phyloP scores from a whole-genome alignment of 2,329 filamentous ascomycete species.

The Pseudogymnoascus sp. region DNA sequence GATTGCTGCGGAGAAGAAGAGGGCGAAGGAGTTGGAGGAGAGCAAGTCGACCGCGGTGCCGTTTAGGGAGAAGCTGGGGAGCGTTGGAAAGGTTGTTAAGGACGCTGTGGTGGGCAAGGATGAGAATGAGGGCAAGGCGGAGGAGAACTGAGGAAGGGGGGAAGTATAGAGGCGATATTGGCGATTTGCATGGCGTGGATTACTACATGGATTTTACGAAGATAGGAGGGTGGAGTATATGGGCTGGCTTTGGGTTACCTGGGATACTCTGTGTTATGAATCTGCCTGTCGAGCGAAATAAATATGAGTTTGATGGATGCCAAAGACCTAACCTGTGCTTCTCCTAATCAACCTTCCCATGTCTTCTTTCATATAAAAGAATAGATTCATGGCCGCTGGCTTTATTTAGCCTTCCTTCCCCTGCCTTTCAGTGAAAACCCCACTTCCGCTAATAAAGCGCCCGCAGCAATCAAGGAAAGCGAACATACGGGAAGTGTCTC shows the following conservation, averaged over 20 bases:
- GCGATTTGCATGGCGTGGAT: background rate
- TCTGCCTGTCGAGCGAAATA: background rate
- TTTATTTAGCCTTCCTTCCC: background rate
- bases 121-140: background rate
- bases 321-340: background rate
- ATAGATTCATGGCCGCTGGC: background rate
- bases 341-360: background rate
- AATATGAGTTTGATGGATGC: constrained; percentile 1
- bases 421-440: background rate
- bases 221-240: background rate
- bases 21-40: constrained; percentile 7
- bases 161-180: background rate
- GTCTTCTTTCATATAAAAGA: background rate
- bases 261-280: constrained; percentile 7
- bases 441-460: background rate
- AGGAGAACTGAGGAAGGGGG: background rate
- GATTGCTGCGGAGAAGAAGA: constrained; percentile 25
- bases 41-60: background rate
- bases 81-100: background rate
- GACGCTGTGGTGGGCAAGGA: background rate
- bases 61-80: background rate
- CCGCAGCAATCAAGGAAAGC: background rate
- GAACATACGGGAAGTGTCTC: background rate
- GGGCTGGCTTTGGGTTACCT: constrained; percentile 1
- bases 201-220: background rate